A percentile compares a stretch with the other conserved stretches of the same genome.
Evolutionary conservation across 768 basidiomycete species (phyloP).

Genomic region (Macrolepiota albuminosa): DNA sequence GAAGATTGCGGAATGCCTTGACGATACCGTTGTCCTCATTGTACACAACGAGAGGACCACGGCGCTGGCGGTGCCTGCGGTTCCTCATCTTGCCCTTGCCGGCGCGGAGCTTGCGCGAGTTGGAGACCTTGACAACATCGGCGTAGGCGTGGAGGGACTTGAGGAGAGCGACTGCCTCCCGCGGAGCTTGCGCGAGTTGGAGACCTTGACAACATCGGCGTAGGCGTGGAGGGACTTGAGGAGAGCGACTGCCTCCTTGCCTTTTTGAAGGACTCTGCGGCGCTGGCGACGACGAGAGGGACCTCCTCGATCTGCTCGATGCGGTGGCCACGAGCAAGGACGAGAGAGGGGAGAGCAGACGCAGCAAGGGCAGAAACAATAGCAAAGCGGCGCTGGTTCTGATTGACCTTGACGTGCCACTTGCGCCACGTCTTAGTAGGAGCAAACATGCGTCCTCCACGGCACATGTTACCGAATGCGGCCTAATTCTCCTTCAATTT

Average conservation of each 20-base stretch:
- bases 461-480: slow-evolving; percentile 99
- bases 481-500: slow-evolving; percentile 44
- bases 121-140: slow-evolving; percentile 96
- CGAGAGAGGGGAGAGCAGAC: slow-evolving; percentile 95
- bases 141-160: slow-evolving; percentile 85
- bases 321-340: slow-evolving; percentile 98
- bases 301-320: slow-evolving; percentile 97
- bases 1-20: slow-evolving; percentile 97
- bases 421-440: slow-evolving; percentile 99
- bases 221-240: slow-evolving; percentile 89
- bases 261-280: slow-evolving; percentile 86
- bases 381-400: slow-evolving; percentile 98
- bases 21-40: slow-evolving; percentile 97
- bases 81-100: slow-evolving; percentile 98
- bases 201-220: slow-evolving; percentile 92
- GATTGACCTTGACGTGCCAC: slow-evolving; percentile 99
- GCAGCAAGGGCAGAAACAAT: slow-evolving; percentile 97
- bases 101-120: slow-evolving; percentile 93
- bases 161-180: slow-evolving; percentile 92
- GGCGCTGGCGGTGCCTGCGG: slow-evolving; percentile 93
- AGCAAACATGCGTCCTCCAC: slow-evolving; percentile 99
- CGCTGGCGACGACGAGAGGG: slow-evolving; percentile 81
- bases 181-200: slow-evolving; percentile 93
- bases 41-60: slow-evolving; percentile 96
- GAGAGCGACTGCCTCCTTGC: slow-evolving; percentile 95